Evolutionary conservation across 2,329 filamentous ascomycete genomes (phyloP), one percentile per base, ranked within the genome.

Genomic region (Monosporascus sp.): DNA sequence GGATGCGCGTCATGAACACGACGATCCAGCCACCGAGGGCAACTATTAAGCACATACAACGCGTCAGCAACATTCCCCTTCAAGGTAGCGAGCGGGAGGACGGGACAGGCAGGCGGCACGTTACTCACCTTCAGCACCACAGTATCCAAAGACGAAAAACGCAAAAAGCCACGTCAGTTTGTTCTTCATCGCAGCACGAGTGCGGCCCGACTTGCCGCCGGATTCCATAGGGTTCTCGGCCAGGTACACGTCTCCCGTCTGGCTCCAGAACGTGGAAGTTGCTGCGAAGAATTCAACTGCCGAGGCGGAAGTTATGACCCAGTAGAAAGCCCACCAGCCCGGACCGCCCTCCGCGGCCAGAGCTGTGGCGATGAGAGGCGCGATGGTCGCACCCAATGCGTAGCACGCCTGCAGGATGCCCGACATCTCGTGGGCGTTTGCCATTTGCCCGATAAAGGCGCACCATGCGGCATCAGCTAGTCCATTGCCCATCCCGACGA

Each of bases 1-100:
- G 82, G 24, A 91, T 85, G 20, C 81, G 76, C 17, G 92, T 83
- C 89, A 96, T 95, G 67, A 96, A 95, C 0, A 86, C 86, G 48
- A 90, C 86, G 57, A 95, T 86, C 90, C 90, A 93, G 17, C 90
- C 73, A 9, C 87, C 86, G 2, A 91, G 74, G 1, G 31, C 31
- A 34, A 34, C 31, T 34, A 34, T 34, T 14, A 5, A 14, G 14
- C 14, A 34, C 9, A 34, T 34, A 11, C 5, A 34, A 14, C 9
- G 1, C 11, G 14, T 34, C 31, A 34, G 31, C 3, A 34, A 34
- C 11, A 14, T 34, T 34, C 31, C 14, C 9, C 31, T 34, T 34
- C 11, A 14, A 34, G 31, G 2, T 14, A 14, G 31, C 31, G 11
- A 34, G 31, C 5, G 31, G 9, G 31, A 34, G 31, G 31, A 34